Base-by-base conservation (phyloP, 1,284 basidiomycete genomes). In the Tetrapyrgos nigripes region DNA sequence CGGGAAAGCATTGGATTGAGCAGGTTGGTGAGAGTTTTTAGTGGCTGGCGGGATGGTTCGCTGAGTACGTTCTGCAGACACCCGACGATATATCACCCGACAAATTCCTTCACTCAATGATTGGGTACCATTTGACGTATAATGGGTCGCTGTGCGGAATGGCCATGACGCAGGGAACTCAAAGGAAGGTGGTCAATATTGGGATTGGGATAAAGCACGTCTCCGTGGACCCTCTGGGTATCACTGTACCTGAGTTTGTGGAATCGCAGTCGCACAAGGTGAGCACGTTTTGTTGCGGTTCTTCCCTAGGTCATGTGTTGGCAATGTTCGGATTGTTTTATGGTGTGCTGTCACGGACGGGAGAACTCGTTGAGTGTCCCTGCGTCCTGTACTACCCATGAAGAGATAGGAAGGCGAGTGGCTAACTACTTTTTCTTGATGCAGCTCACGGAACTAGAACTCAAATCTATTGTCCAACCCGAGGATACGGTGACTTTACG, bases 1-100 rank as follows among this genome's bases (percentile, higher is more conserved):
- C 77, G 35, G 89, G 89, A 40, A 92, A 92, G 64, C 89, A 89
- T 62, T 92, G 88, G 86, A 92, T 92, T 58, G 89, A 92, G 64
- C 88, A 89, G 80, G 88, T 89, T 33, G n/a, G 60, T 50, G 28
- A 46, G 35, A 26, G 45, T 2, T 43, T 70, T 64, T 69, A 71
- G 17, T 64, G 65, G 35, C 31, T 13, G 23, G 47, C 26, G 21
- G 31, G 37, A 40, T 56, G 31, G 47, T 33, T 33, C 31, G 8
- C 8, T 28, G 26, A 6, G 17, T 29, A 27, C 9, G n/a, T 49
- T 55, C 17, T 43, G 26, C 61, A 80, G 75, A 73, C 76, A 14
- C 74, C 77, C 19, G 85, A 87, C 60, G 81, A 82, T 60, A 81
- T 86, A 73, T 79, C 85, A 3, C 83, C 85, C 31, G 83, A 87